Percentiles rank a stretch among this genome's conserved stretches.
Evolutionary conservation across 2,329 filamentous ascomycete species (phyloP).

Genomic region (Coleophoma crateriformis): DNA sequence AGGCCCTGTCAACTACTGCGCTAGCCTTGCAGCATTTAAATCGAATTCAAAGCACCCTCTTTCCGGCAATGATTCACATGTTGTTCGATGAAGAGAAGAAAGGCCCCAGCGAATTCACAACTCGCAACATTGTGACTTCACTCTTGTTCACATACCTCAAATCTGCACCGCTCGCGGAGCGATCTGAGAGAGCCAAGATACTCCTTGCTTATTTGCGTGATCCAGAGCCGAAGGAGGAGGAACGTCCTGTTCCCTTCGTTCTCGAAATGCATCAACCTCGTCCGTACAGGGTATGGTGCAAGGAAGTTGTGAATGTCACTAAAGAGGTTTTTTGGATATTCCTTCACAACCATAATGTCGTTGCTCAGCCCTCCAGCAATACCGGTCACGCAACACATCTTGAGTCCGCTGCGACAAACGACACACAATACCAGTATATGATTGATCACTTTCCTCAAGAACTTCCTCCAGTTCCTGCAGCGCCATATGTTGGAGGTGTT

Average conservation of each 20-base stretch:
- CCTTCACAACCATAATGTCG: constrained; percentile 85
- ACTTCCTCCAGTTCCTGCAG: constrained; percentile 84
- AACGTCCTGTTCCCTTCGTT: constrained; percentile 78
- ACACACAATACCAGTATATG: constrained; percentile 55
- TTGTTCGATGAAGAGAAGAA: constrained; percentile 98
- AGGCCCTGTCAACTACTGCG: constrained; percentile 89
- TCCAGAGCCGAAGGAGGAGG: constrained; percentile 67
- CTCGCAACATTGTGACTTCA: constrained; percentile 82
- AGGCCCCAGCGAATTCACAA: constrained; percentile 93
- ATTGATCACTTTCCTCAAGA: constrained; percentile 74
- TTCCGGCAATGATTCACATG: constrained; percentile 81
- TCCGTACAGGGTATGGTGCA: constrained; percentile 91
- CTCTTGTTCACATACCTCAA: constrained; percentile 86
- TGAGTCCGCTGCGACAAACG: constrained; percentile 25
- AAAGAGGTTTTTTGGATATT: constrained; percentile 99
- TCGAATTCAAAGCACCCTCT: constrained; percentile 73
- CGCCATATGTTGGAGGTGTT: constrained; percentile 92
- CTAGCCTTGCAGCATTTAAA: constrained; percentile 77
- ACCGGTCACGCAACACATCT: constrained; percentile 16
- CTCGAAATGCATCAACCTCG: constrained; percentile 81
- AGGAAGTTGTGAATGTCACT: constrained; percentile 85
- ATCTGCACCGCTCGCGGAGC: constrained; percentile 53
- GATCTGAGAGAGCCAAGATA: constrained; percentile 63
- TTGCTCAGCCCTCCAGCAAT: constrained; percentile 50
- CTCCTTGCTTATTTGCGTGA: constrained; percentile 78